phyloP scores from a whole-genome alignment of 2,329 filamentous ascomycete genomes.

The Alternaria longipes region DNA sequence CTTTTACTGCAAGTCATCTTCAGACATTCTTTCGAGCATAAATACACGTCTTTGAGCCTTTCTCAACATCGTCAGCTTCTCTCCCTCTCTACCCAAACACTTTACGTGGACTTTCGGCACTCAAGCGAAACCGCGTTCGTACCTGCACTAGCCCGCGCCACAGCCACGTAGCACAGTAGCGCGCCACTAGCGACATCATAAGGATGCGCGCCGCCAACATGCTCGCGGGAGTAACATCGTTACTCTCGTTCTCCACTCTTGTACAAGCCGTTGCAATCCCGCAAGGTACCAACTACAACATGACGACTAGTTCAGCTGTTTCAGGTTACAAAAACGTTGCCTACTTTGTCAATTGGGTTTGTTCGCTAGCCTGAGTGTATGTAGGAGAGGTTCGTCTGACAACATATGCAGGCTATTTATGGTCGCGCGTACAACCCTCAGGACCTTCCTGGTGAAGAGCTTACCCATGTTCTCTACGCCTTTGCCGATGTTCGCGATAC shows the following conservation, averaged over 20 bases:
- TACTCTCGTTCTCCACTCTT: slow-evolving; percentile 32
- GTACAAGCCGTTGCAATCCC: slow-evolving; percentile 36
- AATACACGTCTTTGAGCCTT: not conserved
- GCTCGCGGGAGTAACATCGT: slow-evolving; percentile 29
- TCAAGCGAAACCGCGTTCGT: slow-evolving; percentile 22
- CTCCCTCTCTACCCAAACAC: not conserved
- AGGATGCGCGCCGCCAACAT: slow-evolving; percentile 35
- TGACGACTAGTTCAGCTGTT: slow-evolving; percentile 26
- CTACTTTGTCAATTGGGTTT: slow-evolving; percentile 53
- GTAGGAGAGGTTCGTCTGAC: slow-evolving; percentile 5
- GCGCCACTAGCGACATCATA: slow-evolving; percentile 33
- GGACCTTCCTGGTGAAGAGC: slow-evolving; percentile 42
- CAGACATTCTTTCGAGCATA: slow-evolving; percentile 9
- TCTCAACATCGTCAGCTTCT: not conserved
- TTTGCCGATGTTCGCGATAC: slow-evolving; percentile 51
- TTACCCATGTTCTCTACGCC: slow-evolving; percentile 52
- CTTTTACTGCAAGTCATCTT: not conserved
- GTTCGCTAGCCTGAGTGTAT: slow-evolving; percentile 11
- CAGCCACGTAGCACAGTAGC: slow-evolving; percentile 35
- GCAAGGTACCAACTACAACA: slow-evolving; percentile 16
- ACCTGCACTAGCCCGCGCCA: slow-evolving; percentile 32
- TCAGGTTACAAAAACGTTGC: slow-evolving; percentile 49
- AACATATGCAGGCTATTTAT: slow-evolving; percentile 47
- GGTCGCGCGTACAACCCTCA: slow-evolving; percentile 50
- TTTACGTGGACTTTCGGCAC: slow-evolving; percentile 7